Evolutionary conservation across 495 filamentous ascomycete genomes (phyloP).

Genomic region (Penicillium argentinense): DNA sequence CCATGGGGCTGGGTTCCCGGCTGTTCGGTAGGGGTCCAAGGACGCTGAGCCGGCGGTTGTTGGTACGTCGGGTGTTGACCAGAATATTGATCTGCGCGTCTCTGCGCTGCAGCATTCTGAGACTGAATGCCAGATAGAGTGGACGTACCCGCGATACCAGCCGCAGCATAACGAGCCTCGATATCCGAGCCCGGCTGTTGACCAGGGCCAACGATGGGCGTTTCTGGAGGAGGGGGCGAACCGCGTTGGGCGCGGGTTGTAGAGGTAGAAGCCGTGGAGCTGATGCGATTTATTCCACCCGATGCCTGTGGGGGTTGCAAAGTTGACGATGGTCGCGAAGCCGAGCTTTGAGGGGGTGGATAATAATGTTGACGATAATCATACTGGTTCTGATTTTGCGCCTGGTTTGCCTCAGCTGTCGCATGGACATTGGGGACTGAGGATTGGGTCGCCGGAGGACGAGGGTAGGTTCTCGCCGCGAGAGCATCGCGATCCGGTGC

Average conservation of each 20-base stretch:
- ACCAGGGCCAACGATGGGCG: conserved; percentile 75
- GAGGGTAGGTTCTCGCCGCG: conserved; percentile 47
- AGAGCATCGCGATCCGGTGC: conserved; percentile 69
- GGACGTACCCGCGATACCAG: conserved; percentile 80
- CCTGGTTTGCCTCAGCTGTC: background rate
- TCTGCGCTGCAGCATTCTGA: conserved; percentile 78
- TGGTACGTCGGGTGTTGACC: conserved; percentile 46
- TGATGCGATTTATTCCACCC: conserved; percentile 69
- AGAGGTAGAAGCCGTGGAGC: conserved; percentile 85
- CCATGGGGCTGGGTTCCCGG: conserved; percentile 88
- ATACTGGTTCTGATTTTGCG: conserved; percentile 22
- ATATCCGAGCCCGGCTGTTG: conserved; percentile 73
- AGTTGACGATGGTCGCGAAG: conserved; percentile 29
- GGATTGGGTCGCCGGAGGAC: conserved; percentile 22
- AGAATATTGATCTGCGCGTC: conserved; percentile 72
- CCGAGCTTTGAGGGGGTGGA: conserved; percentile 52
- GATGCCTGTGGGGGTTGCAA: conserved; percentile 42
- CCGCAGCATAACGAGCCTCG: conserved; percentile 84
- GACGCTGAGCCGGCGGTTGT: conserved; percentile 58
- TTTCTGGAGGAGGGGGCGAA: conserved; percentile 93
- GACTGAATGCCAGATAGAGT: conserved; percentile 78
- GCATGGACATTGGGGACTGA: conserved; percentile 5
- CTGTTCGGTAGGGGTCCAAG: conserved; percentile 95
- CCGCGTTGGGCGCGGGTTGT: conserved; percentile 90
- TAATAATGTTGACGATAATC: conserved; percentile 68